Evolutionary conservation across 139 green algal species (phyloP).

Genomic region (Nannochloris sp.): DNA sequence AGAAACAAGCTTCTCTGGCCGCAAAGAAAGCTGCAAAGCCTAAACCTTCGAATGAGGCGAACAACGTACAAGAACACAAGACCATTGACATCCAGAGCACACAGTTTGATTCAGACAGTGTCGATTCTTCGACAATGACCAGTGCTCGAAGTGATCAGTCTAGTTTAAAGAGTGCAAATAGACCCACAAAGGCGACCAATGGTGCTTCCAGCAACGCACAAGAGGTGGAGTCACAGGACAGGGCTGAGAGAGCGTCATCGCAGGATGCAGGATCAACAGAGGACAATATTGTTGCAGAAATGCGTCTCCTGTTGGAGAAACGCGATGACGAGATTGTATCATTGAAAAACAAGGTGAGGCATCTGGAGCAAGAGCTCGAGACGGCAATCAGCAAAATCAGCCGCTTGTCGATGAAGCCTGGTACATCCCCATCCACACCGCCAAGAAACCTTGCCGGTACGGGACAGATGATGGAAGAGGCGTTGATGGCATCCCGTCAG

Average conservation of each 20-base stretch:
- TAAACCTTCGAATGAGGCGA: not conserved
- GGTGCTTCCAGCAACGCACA: not conserved
- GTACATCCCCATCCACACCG: not conserved
- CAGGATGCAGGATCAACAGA: not conserved
- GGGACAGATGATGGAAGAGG: not conserved
- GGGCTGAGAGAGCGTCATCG: not conserved
- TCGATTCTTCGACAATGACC: not conserved
- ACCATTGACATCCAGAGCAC: not conserved
- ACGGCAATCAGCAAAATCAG: not conserved
- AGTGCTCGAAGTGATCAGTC: constrained; percentile 9
- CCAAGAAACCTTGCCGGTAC: not conserved
- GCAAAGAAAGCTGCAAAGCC: constrained; percentile 7
- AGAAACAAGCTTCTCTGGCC: constrained; percentile 2
- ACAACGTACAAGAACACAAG: constrained; percentile 4
- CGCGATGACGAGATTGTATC: not conserved
- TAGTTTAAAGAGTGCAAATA: not conserved
- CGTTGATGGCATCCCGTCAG: not conserved
- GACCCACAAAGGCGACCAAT: not conserved
- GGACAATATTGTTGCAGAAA: not conserved
- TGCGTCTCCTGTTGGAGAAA: not conserved
- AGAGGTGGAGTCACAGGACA: not conserved
- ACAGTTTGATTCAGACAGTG: not conserved
- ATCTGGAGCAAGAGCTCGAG: constrained; percentile 1
- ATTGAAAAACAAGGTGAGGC: not conserved
- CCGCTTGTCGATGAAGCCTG: not conserved